Percentiles rank a stretch among this genome's conserved stretches.
Evolutionary conservation across 495 filamentous ascomycete species (phyloP).

Genomic region (Penicillium mononematosum): DNA sequence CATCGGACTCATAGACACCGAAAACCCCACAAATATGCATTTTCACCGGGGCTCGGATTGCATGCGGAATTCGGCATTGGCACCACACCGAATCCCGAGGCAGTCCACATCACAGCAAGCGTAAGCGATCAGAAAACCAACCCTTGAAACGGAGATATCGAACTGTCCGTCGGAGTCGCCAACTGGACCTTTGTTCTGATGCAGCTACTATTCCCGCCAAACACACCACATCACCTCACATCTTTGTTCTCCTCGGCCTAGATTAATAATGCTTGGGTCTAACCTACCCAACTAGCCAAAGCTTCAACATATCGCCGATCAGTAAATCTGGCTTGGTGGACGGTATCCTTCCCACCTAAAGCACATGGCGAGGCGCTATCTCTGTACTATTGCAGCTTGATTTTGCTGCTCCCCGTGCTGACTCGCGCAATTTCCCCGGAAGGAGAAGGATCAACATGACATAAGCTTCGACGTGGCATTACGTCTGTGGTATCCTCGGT

Average conservation of each 20-base stretch:
- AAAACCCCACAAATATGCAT: slow-evolving; percentile 2
- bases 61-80: slow-evolving; percentile 23
- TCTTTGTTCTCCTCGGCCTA: slow-evolving; percentile 38
- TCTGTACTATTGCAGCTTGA: slow-evolving; percentile 27
- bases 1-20: slow-evolving; percentile 31
- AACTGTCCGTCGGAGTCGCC: slow-evolving; percentile 11
- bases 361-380: slow-evolving; percentile 13
- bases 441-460: slow-evolving; percentile 17
- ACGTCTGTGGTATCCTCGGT: slow-evolving; percentile 19
- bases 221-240: slow-evolving; percentile 30
- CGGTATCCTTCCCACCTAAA: slow-evolving; percentile 20
- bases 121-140: slow-evolving; percentile 9
- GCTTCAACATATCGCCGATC: slow-evolving; percentile 36
- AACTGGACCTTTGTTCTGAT: not conserved
- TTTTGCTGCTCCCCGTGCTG: slow-evolving; percentile 13
- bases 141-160: slow-evolving; percentile 30
- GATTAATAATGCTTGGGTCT: slow-evolving; percentile 31
- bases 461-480: slow-evolving; percentile 25
- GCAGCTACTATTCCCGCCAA: slow-evolving; percentile 21
- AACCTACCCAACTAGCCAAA: slow-evolving; percentile 17
- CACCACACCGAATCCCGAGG: slow-evolving; percentile 8
- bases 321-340: slow-evolving; percentile 3
- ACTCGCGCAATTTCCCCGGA: slow-evolving; percentile 18
- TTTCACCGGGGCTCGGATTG: slow-evolving; percentile 11
- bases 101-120: slow-evolving; percentile 19